A percentile compares a stretch with the other conserved stretches of the same genome.
phyloP scores from a whole-genome alignment of 1,139 yeast species.

The Pichia sp. region DNA sequence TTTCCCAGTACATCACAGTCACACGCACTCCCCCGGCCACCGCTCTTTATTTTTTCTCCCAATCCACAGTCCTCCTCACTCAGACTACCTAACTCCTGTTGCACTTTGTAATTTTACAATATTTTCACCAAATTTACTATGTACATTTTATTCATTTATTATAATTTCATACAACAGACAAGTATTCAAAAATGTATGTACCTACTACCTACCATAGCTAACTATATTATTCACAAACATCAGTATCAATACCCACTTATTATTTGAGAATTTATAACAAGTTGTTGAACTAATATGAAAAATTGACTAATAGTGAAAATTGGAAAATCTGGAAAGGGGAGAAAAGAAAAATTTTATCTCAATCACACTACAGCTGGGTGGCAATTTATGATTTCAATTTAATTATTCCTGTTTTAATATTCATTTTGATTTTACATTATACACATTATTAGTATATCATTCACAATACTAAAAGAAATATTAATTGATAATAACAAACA shows the following conservation, averaged over 20 bases:
- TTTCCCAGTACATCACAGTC: background rate
- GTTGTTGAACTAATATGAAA: no score
- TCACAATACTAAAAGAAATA: no score
- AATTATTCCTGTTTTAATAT: no score
- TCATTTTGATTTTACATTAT: no score
- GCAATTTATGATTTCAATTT: background rate
- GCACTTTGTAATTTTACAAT: background rate
- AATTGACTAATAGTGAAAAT: no score
- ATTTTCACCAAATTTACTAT: background rate
- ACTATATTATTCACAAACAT: no score
- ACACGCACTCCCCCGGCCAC: background rate
- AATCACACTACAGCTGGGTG: background rate
- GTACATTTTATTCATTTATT: background rate
- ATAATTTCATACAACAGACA: conserved; percentile 3
- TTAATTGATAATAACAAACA: no score
- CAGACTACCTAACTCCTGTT: background rate
- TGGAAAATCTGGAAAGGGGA: background rate
- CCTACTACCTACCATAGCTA: background rate
- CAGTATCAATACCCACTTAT: no score
- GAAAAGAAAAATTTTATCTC: no score
- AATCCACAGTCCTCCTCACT: background rate
- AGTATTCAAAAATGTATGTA: conserved; percentile 18
- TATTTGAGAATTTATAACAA: no score
- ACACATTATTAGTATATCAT: no score
- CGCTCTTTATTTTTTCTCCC: background rate